Base-by-base conservation (phyloP, 2,329 filamentous ascomycete species). In the Aspergillus novofumigatus region DNA sequence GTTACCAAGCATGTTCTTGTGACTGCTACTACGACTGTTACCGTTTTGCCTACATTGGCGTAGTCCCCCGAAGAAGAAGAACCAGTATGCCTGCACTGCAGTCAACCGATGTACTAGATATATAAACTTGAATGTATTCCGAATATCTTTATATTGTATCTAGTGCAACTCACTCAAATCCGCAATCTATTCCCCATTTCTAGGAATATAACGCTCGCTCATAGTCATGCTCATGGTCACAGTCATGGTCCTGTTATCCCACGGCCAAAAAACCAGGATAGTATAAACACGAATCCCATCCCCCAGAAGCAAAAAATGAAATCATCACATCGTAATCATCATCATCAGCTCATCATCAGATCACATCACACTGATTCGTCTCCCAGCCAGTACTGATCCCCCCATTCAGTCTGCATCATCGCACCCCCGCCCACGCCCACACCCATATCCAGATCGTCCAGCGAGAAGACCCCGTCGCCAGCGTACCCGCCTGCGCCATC, bases 321-420 rank as follows among this genome's bases (percentile, higher is more conserved):
- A 21, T 23, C 44, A 47, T 47, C n/a, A 26, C 21, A 35, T 47
- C 44, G 23, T 47, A 47, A 47, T 23, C 44, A 47, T 47, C 44
- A 45, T 45, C 42, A 45, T 21, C 41, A n/a, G 28, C 28, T 9
- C 21, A 25, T 21, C 20, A 23, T 21, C 41, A 44, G 41, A 4
- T 21, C 41, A 3, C n/a, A 4, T 54, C 48, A 64, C 67, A 11
- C 51, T 21, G 52, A 55, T 28, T 58, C 51, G n/a, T 57, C 54
- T 0, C 38, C 28, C 38, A 59, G 29, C 57, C 57, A 59, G 2
- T 45, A 52, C 55, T 26, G 44, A 47, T 26, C 11, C 21, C 44
- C 44, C 44, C 57, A 59, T 26, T 59, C 55, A 1, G 45, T 25
- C 41, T 54, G 57, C 3, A 59, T 42, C 20, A 59, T 55, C 14